A percentile compares a stretch with the other conserved stretches of the same genome.
These are phyloP conservation scores for Raffaelea deltoideospora DNA, from an alignment of 2,329 filamentous ascomycete genomes.

Conservation along the genomic window DNA sequence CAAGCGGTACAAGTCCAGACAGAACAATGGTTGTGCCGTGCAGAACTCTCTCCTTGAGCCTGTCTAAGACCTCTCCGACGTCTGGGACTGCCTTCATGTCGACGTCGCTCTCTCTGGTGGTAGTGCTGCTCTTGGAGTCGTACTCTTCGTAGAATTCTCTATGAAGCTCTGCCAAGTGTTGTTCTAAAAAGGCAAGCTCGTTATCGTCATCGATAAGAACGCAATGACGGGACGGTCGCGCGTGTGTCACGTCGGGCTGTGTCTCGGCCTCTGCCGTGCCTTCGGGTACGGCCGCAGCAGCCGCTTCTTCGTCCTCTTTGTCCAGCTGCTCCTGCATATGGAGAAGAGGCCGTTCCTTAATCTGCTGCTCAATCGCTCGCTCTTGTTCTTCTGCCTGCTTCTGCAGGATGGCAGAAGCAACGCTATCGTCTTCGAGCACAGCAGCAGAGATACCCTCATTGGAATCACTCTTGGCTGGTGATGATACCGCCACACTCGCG, in stretches of 20 bases:
- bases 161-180: constrained; percentile 63
- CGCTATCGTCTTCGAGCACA: constrained; percentile 51
- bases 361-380: constrained; percentile 72
- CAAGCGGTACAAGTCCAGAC: constrained; percentile 77
- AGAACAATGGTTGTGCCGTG: constrained; percentile 67
- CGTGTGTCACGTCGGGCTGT: constrained; percentile 9
- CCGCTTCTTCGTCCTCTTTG: constrained; percentile 58
- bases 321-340: constrained; percentile 87
- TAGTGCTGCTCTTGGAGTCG: constrained; percentile 33
- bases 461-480: no score
- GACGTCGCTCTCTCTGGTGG: constrained; percentile 23
- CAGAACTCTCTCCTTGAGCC: constrained; percentile 64
- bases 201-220: constrained; percentile 76
- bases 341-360: constrained; percentile 76
- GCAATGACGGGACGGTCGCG: constrained; percentile 40
- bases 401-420: constrained; percentile 52
- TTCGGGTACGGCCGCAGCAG: constrained; percentile 28
- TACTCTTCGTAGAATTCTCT: constrained; percentile 71
- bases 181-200: constrained; percentile 63
- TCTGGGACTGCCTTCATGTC: constrained; percentile 42
- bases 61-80: constrained; percentile 68
- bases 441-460: no score
- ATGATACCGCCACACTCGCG: constrained; percentile 4
- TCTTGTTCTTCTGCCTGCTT: constrained; percentile 76
- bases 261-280: no score